phyloP scores from a whole-genome alignment of 164 flowering plant species.

The Echeveria elegans region DNA sequence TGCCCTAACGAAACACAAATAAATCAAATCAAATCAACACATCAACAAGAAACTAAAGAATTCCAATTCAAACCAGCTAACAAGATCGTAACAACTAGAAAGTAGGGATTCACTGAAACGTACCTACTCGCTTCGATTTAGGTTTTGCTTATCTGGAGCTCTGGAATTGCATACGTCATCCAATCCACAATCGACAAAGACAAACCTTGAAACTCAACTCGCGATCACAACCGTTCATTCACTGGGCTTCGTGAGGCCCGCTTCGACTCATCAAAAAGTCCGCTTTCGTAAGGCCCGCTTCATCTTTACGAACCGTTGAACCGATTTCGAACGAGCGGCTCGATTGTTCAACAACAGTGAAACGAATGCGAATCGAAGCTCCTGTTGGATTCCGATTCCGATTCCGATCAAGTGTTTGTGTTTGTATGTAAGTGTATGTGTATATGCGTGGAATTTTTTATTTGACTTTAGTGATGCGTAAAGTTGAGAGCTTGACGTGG shows the following conservation, averaged over 20 bases:
- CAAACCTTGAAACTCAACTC: background rate
- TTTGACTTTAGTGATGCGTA: background rate
- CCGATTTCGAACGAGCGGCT: no score
- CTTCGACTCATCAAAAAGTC: constrained; percentile 16
- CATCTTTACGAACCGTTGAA: no score
- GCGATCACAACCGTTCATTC: background rate
- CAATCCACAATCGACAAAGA: background rate
- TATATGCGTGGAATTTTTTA: background rate
- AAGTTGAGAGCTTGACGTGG: constrained; percentile 1
- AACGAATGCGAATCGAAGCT: background rate
- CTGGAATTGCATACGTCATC: background rate
- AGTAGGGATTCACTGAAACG: no score
- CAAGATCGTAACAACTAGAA: no score
- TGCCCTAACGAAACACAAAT: no score
- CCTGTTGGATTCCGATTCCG: background rate
- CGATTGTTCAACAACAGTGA: no score
- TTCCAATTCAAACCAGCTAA: no score
- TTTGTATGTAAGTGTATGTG: background rate
- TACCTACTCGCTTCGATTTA: background rate
- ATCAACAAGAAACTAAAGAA: no score
- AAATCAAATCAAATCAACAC: no score
- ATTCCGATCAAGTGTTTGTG: background rate
- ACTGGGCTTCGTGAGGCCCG: background rate
- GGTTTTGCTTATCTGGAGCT: background rate
- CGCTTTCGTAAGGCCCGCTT: no score